These are phyloP conservation scores for Symbiodinium pilosum DNA, from an alignment of 73 alveolate species.

Conservation along the genomic window DNA sequence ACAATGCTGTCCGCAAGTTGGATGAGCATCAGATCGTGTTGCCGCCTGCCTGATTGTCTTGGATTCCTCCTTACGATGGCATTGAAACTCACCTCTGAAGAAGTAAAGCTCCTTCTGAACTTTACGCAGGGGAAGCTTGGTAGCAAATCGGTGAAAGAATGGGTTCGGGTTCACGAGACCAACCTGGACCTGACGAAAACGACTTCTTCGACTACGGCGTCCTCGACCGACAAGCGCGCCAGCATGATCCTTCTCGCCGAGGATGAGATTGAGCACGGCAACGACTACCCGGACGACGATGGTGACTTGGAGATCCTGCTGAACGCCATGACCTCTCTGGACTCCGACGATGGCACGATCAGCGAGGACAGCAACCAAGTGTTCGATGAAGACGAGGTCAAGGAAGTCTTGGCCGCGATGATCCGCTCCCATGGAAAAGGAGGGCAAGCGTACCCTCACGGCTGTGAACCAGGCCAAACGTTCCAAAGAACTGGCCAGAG, in stretches of 20 bases:
- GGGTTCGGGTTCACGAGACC: neutral
- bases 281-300: neutral
- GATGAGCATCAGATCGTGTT: neutral
- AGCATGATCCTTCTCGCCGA: neutral
- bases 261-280: neutral
- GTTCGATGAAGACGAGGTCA: neutral
- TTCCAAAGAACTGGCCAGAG: neutral
- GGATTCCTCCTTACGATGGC: constrained; percentile 15
- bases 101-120: neutral
- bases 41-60: neutral
- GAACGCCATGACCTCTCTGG: neutral
- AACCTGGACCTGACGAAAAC: neutral
- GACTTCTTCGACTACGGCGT: too few relatives aligned
- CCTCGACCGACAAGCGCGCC: neutral
- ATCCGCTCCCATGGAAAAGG: neutral
- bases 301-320: neutral
- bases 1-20: neutral
- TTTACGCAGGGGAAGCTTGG: neutral
- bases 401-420: neutral
- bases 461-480: neutral
- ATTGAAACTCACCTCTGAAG: neutral
- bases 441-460: neutral
- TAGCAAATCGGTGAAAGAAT: neutral
- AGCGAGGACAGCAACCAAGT: neutral
- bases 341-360: too few relatives aligned